Evolutionary conservation across 345 rosid genomes (phyloP), one percentile per base, ranked within the genome.

Genomic region (Citrus unshiu): DNA sequence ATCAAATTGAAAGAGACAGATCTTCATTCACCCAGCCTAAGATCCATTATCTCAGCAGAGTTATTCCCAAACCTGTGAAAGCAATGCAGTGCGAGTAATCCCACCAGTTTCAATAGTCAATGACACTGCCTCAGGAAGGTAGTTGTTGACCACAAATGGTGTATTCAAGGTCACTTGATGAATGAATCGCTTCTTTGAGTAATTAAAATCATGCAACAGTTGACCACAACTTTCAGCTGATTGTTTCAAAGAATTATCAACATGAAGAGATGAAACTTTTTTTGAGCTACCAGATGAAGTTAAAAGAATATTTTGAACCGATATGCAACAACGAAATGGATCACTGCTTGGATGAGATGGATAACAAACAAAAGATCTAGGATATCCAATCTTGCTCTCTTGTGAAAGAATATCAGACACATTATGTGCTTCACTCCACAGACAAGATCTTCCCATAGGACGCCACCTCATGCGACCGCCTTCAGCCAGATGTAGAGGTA

Each of bases 371-470:
- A 89, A 92, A 70, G 98, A 92, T 80, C 92, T 88, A 75, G 88
- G 93, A 83, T 84, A 89, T 80, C 95, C 98, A 80, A 85, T 85
- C 79, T 89, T 91, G 87, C 89, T 91, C 77, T 93, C 93, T 51
- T 85, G 97, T 66, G 94, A 88, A 73, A 95, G 91, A 83, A 95
- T 85, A 86, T 86, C 87, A 61, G 93, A 86, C 77, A 93, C 81
- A 76, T 89, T 89, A 81, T 95, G 91, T 68, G 90, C 93, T 88
- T 92, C 98, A 87, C 98, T 95, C 98, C 98, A 95, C 80, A 93
- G 83, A 85, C 87, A 91, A 75, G 93, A 90, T 79, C 87, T 85
- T 77, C 98, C 98, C 68, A 84, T 84, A 40, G 98, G 98, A 68
- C 94, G 97, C 95, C 97, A 95, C 78, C 98, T 90, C 81, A 95